A percentile compares a stretch with the other conserved stretches of the same genome.
phyloP scores from a whole-genome alignment of 192 early-diverging fungal genomes.

The Rhizoclosmatium sp. region DNA sequence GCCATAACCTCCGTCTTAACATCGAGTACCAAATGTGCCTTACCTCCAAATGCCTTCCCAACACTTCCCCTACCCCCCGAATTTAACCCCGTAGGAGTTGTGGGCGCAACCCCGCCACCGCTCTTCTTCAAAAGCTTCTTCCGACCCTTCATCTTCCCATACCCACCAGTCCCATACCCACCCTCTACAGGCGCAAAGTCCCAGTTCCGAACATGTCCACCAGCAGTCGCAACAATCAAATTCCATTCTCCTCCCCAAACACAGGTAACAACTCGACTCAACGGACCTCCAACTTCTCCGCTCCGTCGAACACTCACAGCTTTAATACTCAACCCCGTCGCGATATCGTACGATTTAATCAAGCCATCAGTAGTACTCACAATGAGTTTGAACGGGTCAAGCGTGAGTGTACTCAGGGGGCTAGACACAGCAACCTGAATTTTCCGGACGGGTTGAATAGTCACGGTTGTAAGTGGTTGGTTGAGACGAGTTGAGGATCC shows the following conservation, averaged over 20 bases:
- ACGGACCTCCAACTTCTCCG: conserved; percentile 14
- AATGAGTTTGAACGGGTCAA: conserved; percentile 41
- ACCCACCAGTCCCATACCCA: background rate
- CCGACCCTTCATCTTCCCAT: background rate
- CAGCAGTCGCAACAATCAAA: conserved; percentile 20
- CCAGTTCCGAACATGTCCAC: conserved; percentile 34
- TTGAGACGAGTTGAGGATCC: background rate
- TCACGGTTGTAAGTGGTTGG: background rate
- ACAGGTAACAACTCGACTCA: background rate
- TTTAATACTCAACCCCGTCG: conserved; percentile 14
- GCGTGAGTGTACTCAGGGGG: background rate
- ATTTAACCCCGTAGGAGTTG: background rate
- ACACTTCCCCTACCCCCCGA: background rate
- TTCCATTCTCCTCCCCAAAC: conserved; percentile 34
- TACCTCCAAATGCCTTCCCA: background rate
- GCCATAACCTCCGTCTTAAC: conserved; percentile 19
- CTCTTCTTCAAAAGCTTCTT: conserved; percentile 1
- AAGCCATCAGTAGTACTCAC: conserved; percentile 14
- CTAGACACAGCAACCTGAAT: conserved; percentile 31
- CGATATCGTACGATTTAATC: conserved; percentile 16
- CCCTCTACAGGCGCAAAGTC: conserved; percentile 26
- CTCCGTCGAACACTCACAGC: conserved; percentile 11
- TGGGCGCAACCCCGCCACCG: conserved; percentile 3
- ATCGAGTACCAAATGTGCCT: conserved; percentile 27
- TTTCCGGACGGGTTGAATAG: conserved; percentile 10